Conservation (phyloP, 2,329 filamentous ascomycete species). For the Drechslerella dactyloides region DNA sequence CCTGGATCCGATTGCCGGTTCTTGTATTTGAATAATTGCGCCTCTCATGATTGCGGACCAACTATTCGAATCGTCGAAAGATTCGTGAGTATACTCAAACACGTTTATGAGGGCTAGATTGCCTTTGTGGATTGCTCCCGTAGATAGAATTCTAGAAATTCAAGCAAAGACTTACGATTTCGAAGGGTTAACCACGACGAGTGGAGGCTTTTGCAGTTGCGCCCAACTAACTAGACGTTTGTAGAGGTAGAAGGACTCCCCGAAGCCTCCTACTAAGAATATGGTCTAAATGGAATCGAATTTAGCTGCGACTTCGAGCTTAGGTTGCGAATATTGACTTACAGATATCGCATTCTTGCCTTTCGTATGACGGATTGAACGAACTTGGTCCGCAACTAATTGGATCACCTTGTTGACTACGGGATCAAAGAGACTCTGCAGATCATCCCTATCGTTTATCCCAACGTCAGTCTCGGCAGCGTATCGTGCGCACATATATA, state of each 20-base stretch:
- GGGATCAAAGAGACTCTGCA: constrained; percentile 48
- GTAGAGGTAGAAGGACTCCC: constrained; percentile 42
- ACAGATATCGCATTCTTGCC: neutral
- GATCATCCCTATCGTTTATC: constrained; percentile 16
- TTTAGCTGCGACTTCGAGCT: neutral
- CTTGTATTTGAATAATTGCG: constrained; percentile 12
- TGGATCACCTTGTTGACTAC: constrained; percentile 32
- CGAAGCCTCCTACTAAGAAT: constrained; percentile 41
- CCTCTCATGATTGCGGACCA: constrained; percentile 46
- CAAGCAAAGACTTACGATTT: constrained; percentile 26
- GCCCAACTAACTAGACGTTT: constrained; percentile 6
- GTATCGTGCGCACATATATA: too few species aligned
- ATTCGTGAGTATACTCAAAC: too few species aligned
- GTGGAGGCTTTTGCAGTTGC: neutral
- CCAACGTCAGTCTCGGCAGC: constrained; percentile 8
- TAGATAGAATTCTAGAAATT: too few species aligned
- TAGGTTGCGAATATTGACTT: neutral
- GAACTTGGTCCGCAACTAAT: constrained; percentile 31
- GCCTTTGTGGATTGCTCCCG: too few species aligned
- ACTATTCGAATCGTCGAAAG: constrained; percentile 7
- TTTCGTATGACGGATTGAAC: neutral
- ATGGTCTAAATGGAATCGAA: constrained; percentile 8
- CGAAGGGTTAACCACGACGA: constrained; percentile 26
- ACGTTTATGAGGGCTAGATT: too few species aligned
- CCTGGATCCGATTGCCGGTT: constrained; percentile 17